These are phyloP conservation scores for Skeletonema potamos DNA, from an alignment of 108 stramenopile species.

Conservation along the genomic window DNA sequence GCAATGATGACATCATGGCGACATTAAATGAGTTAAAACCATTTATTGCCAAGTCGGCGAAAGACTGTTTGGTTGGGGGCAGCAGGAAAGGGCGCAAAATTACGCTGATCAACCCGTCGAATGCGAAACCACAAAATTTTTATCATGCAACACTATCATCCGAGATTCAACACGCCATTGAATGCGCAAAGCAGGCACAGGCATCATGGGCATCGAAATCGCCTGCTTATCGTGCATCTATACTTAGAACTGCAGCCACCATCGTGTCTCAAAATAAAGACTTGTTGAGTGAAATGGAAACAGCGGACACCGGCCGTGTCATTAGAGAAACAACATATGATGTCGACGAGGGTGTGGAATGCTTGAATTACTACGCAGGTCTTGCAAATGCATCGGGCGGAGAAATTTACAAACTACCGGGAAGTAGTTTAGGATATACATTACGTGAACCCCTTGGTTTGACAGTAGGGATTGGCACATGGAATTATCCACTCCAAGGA, in stretches of 20 bases:
- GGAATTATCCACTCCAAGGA: conserved; percentile 91
- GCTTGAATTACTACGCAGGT: conserved; percentile 56
- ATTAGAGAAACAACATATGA: conserved; percentile 43
- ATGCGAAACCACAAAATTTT: conserved; percentile 8
- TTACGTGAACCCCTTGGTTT: conserved; percentile 83
- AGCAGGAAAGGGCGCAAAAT: not conserved
- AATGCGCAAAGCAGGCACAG: conserved; percentile 6
- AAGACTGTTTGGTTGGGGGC: too few species aligned
- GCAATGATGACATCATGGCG: not conserved
- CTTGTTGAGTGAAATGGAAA: conserved; percentile 42
- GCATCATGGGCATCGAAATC: conserved; percentile 12
- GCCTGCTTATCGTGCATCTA: conserved; percentile 5
- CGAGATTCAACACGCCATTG: conserved; percentile 8
- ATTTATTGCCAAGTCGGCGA: not conserved
- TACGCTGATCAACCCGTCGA: conserved; percentile 20
- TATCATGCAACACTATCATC: conserved; percentile 11
- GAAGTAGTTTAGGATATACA: conserved; percentile 26
- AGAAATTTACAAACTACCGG: conserved; percentile 25
- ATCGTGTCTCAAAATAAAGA: conserved; percentile 22
- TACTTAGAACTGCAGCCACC: conserved; percentile 13
- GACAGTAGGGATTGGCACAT: conserved; percentile 77
- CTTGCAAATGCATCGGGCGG: conserved; percentile 31
- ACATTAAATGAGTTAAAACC: not conserved
- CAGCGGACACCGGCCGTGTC: conserved; percentile 67
- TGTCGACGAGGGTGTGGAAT: conserved; percentile 38